A percentile compares a stretch with the other conserved stretches of the same genome.
Conservation (phyloP, 352 stramenopile genomes). For the Pythium chondricola region DNA sequence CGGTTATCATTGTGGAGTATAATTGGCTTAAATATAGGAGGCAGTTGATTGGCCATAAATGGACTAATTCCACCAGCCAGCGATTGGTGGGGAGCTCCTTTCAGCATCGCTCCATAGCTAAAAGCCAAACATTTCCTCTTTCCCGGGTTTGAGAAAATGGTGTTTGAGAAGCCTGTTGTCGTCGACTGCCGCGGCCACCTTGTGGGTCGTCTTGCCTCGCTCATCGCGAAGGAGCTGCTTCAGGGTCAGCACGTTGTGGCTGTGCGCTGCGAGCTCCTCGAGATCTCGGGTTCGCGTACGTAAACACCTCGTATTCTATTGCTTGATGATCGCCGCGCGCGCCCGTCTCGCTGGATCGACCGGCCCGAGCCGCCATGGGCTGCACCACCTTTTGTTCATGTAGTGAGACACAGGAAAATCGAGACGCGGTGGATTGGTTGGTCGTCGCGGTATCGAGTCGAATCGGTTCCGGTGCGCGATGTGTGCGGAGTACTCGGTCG, state of each 20-base stretch:
- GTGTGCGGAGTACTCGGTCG: too few relatives aligned
- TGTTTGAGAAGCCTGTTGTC: slow-evolving; percentile 95
- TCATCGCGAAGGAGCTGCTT: slow-evolving; percentile 99
- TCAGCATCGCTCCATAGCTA: background rate
- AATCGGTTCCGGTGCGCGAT: too few relatives aligned
- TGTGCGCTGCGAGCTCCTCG: slow-evolving; percentile 97
- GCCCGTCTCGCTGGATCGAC: too few relatives aligned
- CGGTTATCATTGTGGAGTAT: too few relatives aligned
- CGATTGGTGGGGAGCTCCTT: slow-evolving; percentile 22
- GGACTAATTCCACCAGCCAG: slow-evolving; percentile 15
- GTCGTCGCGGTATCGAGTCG: too few relatives aligned
- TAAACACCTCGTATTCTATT: slow-evolving; percentile 11
- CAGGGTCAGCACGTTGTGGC: slow-evolving; percentile 98
- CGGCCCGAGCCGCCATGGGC: too few relatives aligned
- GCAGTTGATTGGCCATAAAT: slow-evolving; percentile 16
- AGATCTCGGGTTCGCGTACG: slow-evolving; percentile 97
- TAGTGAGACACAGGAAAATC: too few relatives aligned
- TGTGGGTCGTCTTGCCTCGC: slow-evolving; percentile 95
- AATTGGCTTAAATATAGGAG: slow-evolving; percentile 10
- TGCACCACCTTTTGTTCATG: too few relatives aligned
- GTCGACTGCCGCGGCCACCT: slow-evolving; percentile 99
- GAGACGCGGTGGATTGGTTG: too few relatives aligned
- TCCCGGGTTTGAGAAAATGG: slow-evolving; percentile 64
- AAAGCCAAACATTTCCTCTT: slow-evolving; percentile 58
- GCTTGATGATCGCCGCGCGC: too few relatives aligned